Conservation (phyloP, 169 alveolate genomes). For the Pseudocohnilembus persalinus region DNA sequence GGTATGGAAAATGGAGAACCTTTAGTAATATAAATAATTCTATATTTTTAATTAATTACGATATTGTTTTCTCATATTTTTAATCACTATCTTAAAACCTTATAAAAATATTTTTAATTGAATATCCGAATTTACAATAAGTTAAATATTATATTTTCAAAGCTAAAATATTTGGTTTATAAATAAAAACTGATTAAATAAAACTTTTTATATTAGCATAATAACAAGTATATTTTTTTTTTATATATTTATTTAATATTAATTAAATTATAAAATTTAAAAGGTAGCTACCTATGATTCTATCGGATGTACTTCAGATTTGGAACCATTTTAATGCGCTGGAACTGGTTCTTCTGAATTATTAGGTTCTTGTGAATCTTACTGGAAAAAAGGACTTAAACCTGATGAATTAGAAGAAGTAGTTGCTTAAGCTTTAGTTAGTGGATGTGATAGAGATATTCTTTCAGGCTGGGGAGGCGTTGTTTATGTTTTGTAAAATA, state of each 20-base stretch:
- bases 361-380: conserved; percentile 82
- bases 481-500: conserved; percentile 35
- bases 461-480: conserved; percentile 69
- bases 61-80: not conserved
- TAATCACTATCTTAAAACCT: too few species aligned
- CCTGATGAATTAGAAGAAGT: conserved; percentile 79
- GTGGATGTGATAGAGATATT: conserved; percentile 82
- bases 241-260: too few species aligned
- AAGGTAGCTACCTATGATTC: conserved; percentile 78
- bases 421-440: conserved; percentile 64
- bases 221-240: too few species aligned
- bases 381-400: conserved; percentile 63
- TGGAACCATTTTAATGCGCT: conserved; percentile 68
- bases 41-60: too few species aligned
- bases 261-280: too few species aligned
- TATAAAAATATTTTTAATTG: too few species aligned
- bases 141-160: too few species aligned
- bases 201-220: too few species aligned
- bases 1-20: conserved; percentile 75
- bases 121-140: too few species aligned
- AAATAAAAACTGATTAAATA: too few species aligned
- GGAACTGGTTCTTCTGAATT: conserved; percentile 78
- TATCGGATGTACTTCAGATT: conserved; percentile 77
- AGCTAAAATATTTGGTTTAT: too few species aligned
- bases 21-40: conserved; percentile 34